These are phyloP conservation scores for Fusarium zealandicum DNA, from an alignment of 2,329 filamentous ascomycete genomes.

Conservation along the genomic window DNA sequence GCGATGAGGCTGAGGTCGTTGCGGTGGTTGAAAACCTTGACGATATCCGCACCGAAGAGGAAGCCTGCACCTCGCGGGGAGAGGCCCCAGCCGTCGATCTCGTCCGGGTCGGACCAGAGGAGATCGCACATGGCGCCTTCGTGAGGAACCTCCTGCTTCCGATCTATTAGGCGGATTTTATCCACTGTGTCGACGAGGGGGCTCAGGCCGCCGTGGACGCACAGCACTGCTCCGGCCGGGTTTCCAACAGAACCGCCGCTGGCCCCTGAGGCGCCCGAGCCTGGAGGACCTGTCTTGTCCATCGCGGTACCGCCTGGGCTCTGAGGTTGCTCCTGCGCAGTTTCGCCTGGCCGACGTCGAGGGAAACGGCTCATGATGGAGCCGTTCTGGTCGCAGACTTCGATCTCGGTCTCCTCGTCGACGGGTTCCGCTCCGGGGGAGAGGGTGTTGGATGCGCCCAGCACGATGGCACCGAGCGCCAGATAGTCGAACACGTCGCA, in stretches of 20 bases:
- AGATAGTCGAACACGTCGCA: constrained; percentile 99
- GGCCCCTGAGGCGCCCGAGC: constrained; percentile 77
- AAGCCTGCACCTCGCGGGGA: constrained; percentile 95
- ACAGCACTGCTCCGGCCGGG: constrained; percentile 84
- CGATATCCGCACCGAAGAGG: constrained; percentile 93
- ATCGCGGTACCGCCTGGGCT: constrained; percentile 40
- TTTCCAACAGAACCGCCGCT: constrained; percentile 70
- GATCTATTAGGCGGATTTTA: constrained; percentile 92
- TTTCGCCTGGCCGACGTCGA: constrained; percentile 51
- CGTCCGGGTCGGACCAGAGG: constrained; percentile 96
- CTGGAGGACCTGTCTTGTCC: constrained; percentile 71
- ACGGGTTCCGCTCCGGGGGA: constrained; percentile 57
- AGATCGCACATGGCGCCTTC: constrained; percentile 99
- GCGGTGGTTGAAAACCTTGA: constrained; percentile 92
- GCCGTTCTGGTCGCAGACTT: constrained; percentile 86
- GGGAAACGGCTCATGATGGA: constrained; percentile 78
- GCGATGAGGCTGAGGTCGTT: constrained; percentile 94
- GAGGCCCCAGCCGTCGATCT: constrained; percentile 96
- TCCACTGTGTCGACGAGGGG: constrained; percentile 93
- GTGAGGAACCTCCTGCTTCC: constrained; percentile 97
- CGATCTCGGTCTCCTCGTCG: constrained; percentile 85
- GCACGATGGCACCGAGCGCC: constrained; percentile 84
- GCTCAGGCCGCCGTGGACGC: constrained; percentile 92
- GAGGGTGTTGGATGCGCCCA: constrained; percentile 80
- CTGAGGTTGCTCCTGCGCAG: constrained; percentile 39